phyloP scores from a whole-genome alignment of 805 yeast species.

The Zygoascus bituminiphila region DNA sequence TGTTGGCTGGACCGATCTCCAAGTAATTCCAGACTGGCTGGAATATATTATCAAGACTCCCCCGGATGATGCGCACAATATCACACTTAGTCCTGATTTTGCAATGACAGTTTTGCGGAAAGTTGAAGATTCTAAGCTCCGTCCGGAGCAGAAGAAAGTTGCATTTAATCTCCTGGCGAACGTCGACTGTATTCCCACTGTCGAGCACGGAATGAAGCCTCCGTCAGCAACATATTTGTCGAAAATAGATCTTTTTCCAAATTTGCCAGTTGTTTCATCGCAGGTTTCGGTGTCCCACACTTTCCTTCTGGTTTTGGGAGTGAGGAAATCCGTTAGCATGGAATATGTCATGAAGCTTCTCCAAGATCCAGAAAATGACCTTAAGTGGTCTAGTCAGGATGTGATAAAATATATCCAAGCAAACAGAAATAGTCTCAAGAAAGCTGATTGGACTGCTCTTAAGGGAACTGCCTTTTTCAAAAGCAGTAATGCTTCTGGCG shows the following conservation, averaged over 20 bases:
- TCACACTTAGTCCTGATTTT: slow-evolving; percentile 20
- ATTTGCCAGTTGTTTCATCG: slow-evolving; percentile 28
- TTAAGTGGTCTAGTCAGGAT: slow-evolving; percentile 30
- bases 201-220: slow-evolving; percentile 28
- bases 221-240: slow-evolving; percentile 30
- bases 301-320: slow-evolving; percentile 25
- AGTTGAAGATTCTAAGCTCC: slow-evolving; percentile 21
- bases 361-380: slow-evolving; percentile 16
- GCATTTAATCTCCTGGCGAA: slow-evolving; percentile 9
- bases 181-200: slow-evolving; percentile 30
- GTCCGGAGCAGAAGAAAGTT: slow-evolving; percentile 2
- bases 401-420: slow-evolving; percentile 28
- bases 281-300: slow-evolving; percentile 9
- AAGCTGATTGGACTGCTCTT: slow-evolving; percentile 27
- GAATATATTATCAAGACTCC: slow-evolving; percentile 11
- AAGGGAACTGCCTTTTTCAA: slow-evolving; percentile 25
- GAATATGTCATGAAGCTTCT: slow-evolving; percentile 29
- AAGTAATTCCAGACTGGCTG: slow-evolving; percentile 19
- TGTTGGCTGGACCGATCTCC: slow-evolving; percentile 22
- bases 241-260: slow-evolving; percentile 29
- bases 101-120: slow-evolving; percentile 21
- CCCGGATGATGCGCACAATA: slow-evolving; percentile 11
- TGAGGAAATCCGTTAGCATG: slow-evolving; percentile 34
- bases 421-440: slow-evolving; percentile 21
- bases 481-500: slow-evolving; percentile 7